Base-by-base conservation (phyloP, 176 grass and related monocot species). In the Cenchrus fungigraminus region DNA sequence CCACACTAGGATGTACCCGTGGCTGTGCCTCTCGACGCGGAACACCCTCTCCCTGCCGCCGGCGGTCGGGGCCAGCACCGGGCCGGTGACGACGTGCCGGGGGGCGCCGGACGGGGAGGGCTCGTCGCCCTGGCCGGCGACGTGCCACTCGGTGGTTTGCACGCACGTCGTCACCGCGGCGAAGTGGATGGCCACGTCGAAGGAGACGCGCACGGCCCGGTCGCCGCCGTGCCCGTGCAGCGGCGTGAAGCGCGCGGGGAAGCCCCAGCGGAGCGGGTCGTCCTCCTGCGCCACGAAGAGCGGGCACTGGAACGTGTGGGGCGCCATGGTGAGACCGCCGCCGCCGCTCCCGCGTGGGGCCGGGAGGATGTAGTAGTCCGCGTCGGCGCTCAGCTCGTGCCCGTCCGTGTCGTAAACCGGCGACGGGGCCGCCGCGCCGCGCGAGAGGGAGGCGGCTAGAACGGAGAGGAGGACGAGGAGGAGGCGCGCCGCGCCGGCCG, bases 181-280 rank as follows among this genome's bases (percentile, higher is more conserved):
- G 74, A 94, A 94, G 34, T 17, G 40, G 82, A 94, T 63, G 81
- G 86, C 51, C 50, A 90, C 65, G 81, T 94, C 90, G 71, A 45
- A 67, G 12, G 71, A 78, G 45, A 89, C 70, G 47, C 66, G 81
- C 28, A 94, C 32, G 59, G 56, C 19, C 16, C 16, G 37, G 83
- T 78, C 62, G 70, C 16, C 67, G 66, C 25, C 60, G 3, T 46
- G 54, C 13, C 20, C n/a, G 53, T 13, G 79, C 53, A 44, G 63
- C 22, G 34, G 84, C 9, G 75, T 50, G 81, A 84, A 76, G 16
- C 69, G 89, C 81, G 90, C 85, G 53, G 90, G 87, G 4, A 83
- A 0, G 5, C 90, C 90, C 12, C 8, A 14, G 20, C 83, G 54
- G 50, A 42, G 65, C 55, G 84, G 87, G 67, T 53, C 29, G 17